Conservation (phyloP, 257 asterid genomes). For the Parsonsia alboflavescens region DNA sequence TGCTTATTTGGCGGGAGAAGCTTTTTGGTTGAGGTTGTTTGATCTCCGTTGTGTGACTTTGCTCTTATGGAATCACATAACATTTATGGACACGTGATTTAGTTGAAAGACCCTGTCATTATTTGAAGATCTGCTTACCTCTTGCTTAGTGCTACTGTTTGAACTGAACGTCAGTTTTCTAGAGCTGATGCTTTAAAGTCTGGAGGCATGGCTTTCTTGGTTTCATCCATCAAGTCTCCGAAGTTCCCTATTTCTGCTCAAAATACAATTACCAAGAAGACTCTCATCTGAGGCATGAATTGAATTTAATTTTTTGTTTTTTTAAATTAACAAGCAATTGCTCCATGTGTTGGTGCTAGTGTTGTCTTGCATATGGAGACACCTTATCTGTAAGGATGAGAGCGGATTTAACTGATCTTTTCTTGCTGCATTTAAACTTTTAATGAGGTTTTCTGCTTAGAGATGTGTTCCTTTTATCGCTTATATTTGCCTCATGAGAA, state of each 20-base stretch:
- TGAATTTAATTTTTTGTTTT: constrained; percentile 9
- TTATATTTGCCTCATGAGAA: background rate
- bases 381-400: background rate
- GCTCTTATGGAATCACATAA: constrained; percentile 4
- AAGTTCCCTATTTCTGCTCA: constrained; percentile 38
- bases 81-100: constrained; percentile 1
- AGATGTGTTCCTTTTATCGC: background rate
- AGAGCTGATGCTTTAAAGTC: constrained; percentile 26
- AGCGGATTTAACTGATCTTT: constrained; percentile 3
- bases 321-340: background rate
- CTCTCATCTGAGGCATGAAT: constrained; percentile 36
- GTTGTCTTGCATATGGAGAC: background rate
- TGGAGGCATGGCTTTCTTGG: constrained; percentile 38
- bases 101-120: constrained; percentile 1
- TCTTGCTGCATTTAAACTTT: background rate
- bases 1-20: background rate
- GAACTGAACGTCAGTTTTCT: constrained; percentile 12
- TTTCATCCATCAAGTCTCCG: constrained; percentile 42
- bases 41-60: background rate
- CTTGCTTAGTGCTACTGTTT: constrained; percentile 5
- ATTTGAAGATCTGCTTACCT: constrained; percentile 16
- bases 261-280: constrained; percentile 42
- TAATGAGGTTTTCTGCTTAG: background rate
- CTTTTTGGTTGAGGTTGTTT: constrained; percentile 1
- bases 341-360: background rate